Evolutionary conservation across 106 monocot species (phyloP), one percentile per base, ranked within the genome.

Genomic region (Dactylorhiza incarnata): DNA sequence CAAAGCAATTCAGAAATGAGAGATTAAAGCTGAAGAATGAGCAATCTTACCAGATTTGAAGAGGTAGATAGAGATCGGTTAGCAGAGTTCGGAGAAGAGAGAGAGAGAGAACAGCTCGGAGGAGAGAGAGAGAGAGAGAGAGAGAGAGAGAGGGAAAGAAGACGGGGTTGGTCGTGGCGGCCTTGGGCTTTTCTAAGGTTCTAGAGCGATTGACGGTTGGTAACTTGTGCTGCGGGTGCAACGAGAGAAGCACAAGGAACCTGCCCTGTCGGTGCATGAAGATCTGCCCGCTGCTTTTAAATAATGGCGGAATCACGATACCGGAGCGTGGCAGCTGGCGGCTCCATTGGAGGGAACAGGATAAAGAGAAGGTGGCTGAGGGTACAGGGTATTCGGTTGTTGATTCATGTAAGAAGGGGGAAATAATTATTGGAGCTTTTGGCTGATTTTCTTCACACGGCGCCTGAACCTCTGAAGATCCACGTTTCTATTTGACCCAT

Each of bases 211-310:
- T 37, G 44, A 44, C 10, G 68, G 26, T 12, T 10, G 43, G 37
- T 68, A 68, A 68, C 13, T 68, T 68, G 68, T 68, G 37, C 43
- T 9, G 68, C 68, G 9, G 37, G 43, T 43, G 24, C 62, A 63
- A 23, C 23, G 10, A 7, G 62, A 54, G 37, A 3, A 37, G 37
- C 37, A 37, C 37, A 37, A 2, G 37, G 37, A 37, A 37, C 37
- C 37, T 37, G 37, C 37, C 37, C 37, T 2, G 37, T 37, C 37
- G 37, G 37, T 37, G 37, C 37, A 37, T 2, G 37, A 37, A 37
- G 37, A 37, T 37, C 0, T 37, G 37, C 1, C 37, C 29, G 29
- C 29, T 29, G 29, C 29, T 29, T 29, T 29, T 29, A 29, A 29
- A 29, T 29, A 37, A 37, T 37, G 37, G 37, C 37, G 37, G 37